Conservation (phyloP, 1,139 yeast species). For the Maudiozyma humilis region DNA sequence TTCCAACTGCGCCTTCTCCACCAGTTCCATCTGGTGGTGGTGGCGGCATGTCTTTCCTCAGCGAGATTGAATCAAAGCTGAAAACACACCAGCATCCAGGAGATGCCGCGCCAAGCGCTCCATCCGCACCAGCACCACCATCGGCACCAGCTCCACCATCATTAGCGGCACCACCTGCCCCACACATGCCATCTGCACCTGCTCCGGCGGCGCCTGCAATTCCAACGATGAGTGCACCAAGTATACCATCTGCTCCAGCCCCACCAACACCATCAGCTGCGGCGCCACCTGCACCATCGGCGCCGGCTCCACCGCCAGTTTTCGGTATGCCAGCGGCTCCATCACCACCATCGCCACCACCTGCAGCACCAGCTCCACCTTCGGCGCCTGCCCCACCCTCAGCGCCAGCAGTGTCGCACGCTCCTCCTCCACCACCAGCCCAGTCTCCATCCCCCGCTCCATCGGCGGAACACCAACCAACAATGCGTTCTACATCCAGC, state of each 20-base stretch:
- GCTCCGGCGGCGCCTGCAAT: constrained; percentile 5
- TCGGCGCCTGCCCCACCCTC: constrained; percentile 13
- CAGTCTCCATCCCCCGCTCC: constrained; percentile 18
- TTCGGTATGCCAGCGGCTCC: constrained; percentile 8
- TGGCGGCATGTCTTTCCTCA: constrained; percentile 22
- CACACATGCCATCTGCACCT: constrained; percentile 15
- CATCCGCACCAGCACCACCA: constrained; percentile 12
- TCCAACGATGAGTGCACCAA: constrained; percentile 19
- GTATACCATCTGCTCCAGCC: constrained; percentile 19
- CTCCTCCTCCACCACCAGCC: constrained; percentile 20
- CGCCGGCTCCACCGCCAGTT: constrained; percentile 14
- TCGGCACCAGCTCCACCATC: constrained; percentile 12
- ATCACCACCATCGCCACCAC: neutral
- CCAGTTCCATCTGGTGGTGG: constrained; percentile 5
- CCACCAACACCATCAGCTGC: constrained; percentile 14
- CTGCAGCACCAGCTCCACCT: constrained; percentile 11
- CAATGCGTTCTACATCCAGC: constrained; percentile 14
- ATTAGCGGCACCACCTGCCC: constrained; percentile 10
- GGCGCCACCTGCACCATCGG: constrained; percentile 20
- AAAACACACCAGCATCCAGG: constrained; percentile 10
- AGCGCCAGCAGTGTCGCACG: constrained; percentile 21
- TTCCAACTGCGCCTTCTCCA: neutral
- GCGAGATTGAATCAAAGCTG: constrained; percentile 27
- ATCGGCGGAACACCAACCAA: neutral
- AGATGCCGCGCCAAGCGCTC: constrained; percentile 4